Conservation (phyloP, 1,139 yeast species). For the Pichia sp. region DNA sequence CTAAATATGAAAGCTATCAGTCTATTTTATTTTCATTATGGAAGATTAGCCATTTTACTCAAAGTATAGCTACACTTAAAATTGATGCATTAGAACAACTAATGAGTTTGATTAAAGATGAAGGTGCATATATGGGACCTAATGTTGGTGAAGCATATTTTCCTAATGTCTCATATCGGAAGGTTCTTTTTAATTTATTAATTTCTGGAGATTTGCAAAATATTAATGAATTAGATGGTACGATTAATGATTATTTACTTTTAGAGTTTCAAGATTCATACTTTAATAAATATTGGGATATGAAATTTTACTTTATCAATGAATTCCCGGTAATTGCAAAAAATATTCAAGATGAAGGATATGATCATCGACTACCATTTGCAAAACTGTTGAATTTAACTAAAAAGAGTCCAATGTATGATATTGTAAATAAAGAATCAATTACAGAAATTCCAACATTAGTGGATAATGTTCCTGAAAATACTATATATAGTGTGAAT, state of each 20-base stretch:
- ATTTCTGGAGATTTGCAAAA: slow-evolving; percentile 35
- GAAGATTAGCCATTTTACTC: slow-evolving; percentile 25
- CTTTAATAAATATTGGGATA: slow-evolving; percentile 53
- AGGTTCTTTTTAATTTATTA: slow-evolving; percentile 41
- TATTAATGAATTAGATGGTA: slow-evolving; percentile 38
- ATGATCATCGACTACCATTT: slow-evolving; percentile 30
- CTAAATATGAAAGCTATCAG: slow-evolving; percentile 55
- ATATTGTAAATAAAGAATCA: slow-evolving; percentile 28
- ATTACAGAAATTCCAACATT: slow-evolving; percentile 32
- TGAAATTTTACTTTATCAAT: slow-evolving; percentile 59
- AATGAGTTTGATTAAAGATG: slow-evolving; percentile 58
- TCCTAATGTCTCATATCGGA: slow-evolving; percentile 51
- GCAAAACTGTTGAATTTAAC: slow-evolving; percentile 39
- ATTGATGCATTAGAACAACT: slow-evolving; percentile 59
- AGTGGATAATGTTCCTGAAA: slow-evolving; percentile 43
- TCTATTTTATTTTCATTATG: slow-evolving; percentile 39
- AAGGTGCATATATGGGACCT: slow-evolving; percentile 48
- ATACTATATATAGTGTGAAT: slow-evolving; percentile 42
- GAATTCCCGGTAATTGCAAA: slow-evolving; percentile 26
- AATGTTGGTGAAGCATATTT: slow-evolving; percentile 51
- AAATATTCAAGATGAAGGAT: slow-evolving; percentile 14
- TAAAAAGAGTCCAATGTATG: slow-evolving; percentile 31
- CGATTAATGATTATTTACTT: slow-evolving; percentile 48
- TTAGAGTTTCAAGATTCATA: slow-evolving; percentile 55
- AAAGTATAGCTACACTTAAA: slow-evolving; percentile 39